Conservation (phyloP, 2,329 filamentous ascomycete species). For the Magnaporthales sp. region DNA sequence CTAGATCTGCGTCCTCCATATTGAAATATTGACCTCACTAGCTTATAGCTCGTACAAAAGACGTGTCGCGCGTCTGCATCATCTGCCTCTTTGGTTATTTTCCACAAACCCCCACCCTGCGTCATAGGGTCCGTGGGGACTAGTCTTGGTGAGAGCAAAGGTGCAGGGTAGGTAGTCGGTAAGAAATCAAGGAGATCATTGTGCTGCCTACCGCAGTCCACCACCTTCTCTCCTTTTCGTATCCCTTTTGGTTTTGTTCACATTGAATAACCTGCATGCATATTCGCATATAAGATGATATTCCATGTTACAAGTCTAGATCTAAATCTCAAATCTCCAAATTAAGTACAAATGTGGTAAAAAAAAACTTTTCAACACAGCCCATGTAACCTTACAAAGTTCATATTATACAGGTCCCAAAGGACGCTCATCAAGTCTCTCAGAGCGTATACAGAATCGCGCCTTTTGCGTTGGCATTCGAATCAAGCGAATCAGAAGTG, state of each 20-base stretch:
- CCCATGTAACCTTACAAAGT: background rate
- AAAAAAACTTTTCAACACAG: background rate
- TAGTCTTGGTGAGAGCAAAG: background rate
- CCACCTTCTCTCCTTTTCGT: no score
- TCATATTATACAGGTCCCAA: background rate
- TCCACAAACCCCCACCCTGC: background rate
- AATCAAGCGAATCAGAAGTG: background rate
- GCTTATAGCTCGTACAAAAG: background rate
- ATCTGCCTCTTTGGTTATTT: background rate
- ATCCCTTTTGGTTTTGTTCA: background rate
- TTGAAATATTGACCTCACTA: background rate
- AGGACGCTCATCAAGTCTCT: background rate
- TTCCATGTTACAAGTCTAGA: background rate
- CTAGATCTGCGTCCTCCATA: slow-evolving; percentile 31
- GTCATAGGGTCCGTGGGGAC: background rate
- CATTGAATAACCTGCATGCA: background rate
- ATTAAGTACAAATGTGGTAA: background rate
- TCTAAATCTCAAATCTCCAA: background rate
- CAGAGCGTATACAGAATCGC: background rate
- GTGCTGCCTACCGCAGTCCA: no score
- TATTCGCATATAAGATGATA: background rate
- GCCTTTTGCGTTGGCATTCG: background rate
- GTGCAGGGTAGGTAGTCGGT: background rate
- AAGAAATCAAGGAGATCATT: background rate
- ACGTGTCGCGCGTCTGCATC: background rate